Conservation (phyloP, 2,329 filamentous ascomycete species). For the Ascochyta pisi region DNA sequence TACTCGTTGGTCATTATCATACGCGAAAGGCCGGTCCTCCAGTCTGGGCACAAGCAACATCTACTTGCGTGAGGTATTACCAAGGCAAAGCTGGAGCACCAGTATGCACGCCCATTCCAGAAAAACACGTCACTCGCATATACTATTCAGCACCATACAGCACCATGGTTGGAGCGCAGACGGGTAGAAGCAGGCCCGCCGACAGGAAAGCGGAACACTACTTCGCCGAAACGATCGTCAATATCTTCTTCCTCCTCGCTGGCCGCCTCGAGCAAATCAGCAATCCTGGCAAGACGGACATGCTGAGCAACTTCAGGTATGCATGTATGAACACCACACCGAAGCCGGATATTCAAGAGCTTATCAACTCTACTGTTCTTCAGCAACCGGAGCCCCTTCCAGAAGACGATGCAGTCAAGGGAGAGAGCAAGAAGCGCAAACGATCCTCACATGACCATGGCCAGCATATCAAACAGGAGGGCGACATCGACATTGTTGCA, state of each 20-base stretch:
- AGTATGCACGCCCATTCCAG: neutral
- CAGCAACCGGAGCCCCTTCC: neutral
- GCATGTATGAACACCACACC: neutral
- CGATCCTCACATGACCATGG: neutral
- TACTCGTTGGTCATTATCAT: conserved; percentile 10
- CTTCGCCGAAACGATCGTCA: conserved; percentile 10
- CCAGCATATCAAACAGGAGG: neutral
- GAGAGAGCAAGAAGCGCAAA: neutral
- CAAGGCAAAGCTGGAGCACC: neutral
- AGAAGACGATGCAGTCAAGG: neutral
- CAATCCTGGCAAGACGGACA: neutral
- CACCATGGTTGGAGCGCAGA: neutral
- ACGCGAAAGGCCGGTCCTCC: neutral
- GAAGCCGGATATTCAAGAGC: neutral
- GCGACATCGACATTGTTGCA: neutral
- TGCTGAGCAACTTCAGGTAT: conserved; percentile 4
- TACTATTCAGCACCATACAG: neutral
- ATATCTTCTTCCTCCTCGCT: conserved; percentile 13
- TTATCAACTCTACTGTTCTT: neutral
- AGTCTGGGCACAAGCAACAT: conserved; percentile 11
- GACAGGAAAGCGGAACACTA: neutral
- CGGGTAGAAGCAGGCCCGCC: neutral
- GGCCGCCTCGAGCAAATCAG: neutral
- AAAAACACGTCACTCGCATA: neutral
- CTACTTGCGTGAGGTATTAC: neutral